phyloP scores from a whole-genome alignment of 768 basidiomycete genomes.

The Lentinula guzmanii region DNA sequence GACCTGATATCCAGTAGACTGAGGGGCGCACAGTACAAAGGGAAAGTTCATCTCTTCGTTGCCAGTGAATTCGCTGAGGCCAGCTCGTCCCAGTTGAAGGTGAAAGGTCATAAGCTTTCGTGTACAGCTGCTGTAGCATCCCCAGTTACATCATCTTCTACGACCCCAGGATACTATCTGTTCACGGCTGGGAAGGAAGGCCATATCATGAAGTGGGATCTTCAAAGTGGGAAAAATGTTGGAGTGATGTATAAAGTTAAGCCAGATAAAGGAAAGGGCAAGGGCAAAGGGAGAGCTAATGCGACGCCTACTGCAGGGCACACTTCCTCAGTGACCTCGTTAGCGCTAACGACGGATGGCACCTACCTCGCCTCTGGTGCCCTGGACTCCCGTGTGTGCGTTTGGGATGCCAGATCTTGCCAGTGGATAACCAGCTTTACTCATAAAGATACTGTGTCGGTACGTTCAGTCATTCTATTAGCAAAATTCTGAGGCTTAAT shows the following conservation, averaged over 20 bases:
- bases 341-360: constrained; percentile 84
- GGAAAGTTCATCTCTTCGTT: constrained; percentile 79
- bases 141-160: constrained; percentile 21
- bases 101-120: constrained; percentile 69
- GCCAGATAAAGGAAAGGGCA: constrained; percentile 46
- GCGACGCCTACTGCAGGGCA: constrained; percentile 61
- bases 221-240: constrained; percentile 55
- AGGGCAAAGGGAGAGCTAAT: constrained; percentile 46
- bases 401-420: constrained; percentile 78
- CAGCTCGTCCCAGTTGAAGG: constrained; percentile 46
- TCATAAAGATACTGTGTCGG: constrained; percentile 37
- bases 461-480: constrained; percentile 15
- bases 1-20: constrained; percentile 88
- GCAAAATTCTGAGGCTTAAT: background rate
- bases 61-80: constrained; percentile 57
- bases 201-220: constrained; percentile 79
- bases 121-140: constrained; percentile 80
- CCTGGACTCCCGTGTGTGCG: constrained; percentile 71
- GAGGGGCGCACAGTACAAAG: constrained; percentile 84
- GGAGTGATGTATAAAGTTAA: constrained; percentile 57
- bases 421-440: constrained; percentile 77
- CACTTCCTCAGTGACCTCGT: constrained; percentile 75
- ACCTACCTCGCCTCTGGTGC: constrained; percentile 84
- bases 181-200: constrained; percentile 93
- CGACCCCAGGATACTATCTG: constrained; percentile 54